Conservation (phyloP, 2,329 filamentous ascomycete genomes). For the Aspergillus glaucus region DNA sequence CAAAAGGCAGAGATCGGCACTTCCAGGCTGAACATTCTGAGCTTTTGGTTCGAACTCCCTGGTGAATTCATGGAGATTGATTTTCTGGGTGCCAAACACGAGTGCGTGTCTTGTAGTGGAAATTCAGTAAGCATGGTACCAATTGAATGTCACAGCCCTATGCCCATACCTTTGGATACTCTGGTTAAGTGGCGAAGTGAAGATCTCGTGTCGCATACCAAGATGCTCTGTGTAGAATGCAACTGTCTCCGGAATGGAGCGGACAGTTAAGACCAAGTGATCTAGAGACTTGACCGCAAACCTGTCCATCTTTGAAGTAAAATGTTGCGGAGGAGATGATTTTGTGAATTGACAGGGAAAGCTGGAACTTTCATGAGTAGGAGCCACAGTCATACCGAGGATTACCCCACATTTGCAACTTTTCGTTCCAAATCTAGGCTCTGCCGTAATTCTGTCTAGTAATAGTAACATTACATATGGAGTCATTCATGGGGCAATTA, state of each 20-base stretch:
- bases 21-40: slow-evolving; percentile 47
- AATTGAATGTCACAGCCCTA: neutral
- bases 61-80: slow-evolving; percentile 55
- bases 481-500: too few species aligned
- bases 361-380: too few species aligned
- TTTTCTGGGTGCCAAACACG: slow-evolving; percentile 54
- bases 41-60: slow-evolving; percentile 58
- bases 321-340: neutral
- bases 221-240: slow-evolving; percentile 52
- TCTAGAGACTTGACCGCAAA: slow-evolving; percentile 46
- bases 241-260: slow-evolving; percentile 44
- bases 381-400: too few species aligned
- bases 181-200: slow-evolving; percentile 38
- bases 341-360: too few species aligned
- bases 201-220: slow-evolving; percentile 52
- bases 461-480: too few species aligned
- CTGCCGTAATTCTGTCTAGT: too few species aligned
- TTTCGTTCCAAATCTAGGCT: too few species aligned
- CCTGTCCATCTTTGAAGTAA: slow-evolving; percentile 7
- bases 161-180: slow-evolving; percentile 14
- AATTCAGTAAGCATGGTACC: slow-evolving; percentile 10
- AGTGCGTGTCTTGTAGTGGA: slow-evolving; percentile 44
- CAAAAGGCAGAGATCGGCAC: slow-evolving; percentile 56
- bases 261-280: slow-evolving; percentile 56
- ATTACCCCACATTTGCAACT: too few species aligned